These are phyloP conservation scores for Phytophthora pisi DNA, from an alignment of 352 stramenopile genomes.

Conservation along the genomic window DNA sequence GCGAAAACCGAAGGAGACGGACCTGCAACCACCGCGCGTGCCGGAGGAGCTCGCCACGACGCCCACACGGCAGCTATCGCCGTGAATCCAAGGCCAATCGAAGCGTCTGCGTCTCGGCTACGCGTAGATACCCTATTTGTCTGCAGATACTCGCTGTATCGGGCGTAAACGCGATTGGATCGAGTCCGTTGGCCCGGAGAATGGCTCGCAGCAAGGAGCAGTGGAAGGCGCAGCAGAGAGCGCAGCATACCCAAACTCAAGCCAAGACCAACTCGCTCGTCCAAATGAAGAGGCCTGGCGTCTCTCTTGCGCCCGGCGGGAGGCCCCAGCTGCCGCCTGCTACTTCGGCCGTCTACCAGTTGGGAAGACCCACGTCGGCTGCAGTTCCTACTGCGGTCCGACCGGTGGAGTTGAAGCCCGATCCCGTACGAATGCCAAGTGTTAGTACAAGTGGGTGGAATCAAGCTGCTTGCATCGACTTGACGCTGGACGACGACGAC, in stretches of 20 bases:
- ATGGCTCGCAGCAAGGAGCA: constrained; percentile 50
- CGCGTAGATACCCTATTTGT: constrained; percentile 18
- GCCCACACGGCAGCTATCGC: constrained; percentile 2
- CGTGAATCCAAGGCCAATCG: not conserved
- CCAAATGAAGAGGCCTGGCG: constrained; percentile 15
- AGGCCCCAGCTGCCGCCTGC: constrained; percentile 7
- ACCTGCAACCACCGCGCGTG: not conserved
- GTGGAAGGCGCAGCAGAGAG: constrained; percentile 43
- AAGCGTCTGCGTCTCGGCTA: constrained; percentile 5
- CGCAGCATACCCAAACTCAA: constrained; percentile 12
- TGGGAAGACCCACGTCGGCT: constrained; percentile 5
- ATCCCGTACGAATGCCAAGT: constrained; percentile 17
- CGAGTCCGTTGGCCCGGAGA: not conserved
- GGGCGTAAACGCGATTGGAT: constrained; percentile 7
- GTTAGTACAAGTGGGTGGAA: not conserved
- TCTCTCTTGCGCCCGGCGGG: not conserved
- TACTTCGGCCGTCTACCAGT: constrained; percentile 20
- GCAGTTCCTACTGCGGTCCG: not conserved
- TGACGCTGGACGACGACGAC: constrained; percentile 63
- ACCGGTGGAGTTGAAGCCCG: constrained; percentile 14
- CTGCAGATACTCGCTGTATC: not conserved
- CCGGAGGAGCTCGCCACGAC: constrained; percentile 7
- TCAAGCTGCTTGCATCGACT: constrained; percentile 44
- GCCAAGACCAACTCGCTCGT: constrained; percentile 17
- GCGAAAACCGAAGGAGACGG: constrained; percentile 10